phyloP scores from a whole-genome alignment of 106 monocot genomes.

The Xerophyta viscosa region DNA sequence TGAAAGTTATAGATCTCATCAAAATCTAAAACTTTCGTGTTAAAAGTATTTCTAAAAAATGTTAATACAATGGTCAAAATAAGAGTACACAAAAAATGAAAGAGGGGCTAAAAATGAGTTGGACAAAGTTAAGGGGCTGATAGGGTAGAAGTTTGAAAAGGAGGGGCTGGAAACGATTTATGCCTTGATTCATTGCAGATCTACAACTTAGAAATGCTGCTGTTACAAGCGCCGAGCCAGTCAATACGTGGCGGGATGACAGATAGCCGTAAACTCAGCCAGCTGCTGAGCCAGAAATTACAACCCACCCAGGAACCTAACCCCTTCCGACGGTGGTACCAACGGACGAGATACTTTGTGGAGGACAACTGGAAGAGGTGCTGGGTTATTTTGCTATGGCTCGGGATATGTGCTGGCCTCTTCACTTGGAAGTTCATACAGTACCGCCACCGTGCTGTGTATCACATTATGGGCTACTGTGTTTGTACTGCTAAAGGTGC shows the following conservation, averaged over 20 bases:
- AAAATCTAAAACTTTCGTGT: too few relatives aligned
- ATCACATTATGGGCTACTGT: conserved; percentile 88
- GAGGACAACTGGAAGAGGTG: conserved; percentile 82
- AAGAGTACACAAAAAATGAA: too few relatives aligned
- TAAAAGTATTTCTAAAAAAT: too few relatives aligned
- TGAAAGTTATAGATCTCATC: too few relatives aligned
- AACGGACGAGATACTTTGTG: conserved; percentile 41
- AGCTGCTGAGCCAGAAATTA: conserved; percentile 84
- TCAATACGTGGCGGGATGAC: conserved; percentile 28
- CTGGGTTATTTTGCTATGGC: conserved; percentile 79
- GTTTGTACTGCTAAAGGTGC: conserved; percentile 86
- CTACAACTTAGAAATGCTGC: conserved; percentile 81
- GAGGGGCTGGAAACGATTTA: too few relatives aligned
- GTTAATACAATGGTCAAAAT: too few relatives aligned
- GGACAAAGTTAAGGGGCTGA: too few relatives aligned
- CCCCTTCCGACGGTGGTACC: conserved; percentile 46
- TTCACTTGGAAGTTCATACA: conserved; percentile 89
- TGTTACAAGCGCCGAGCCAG: conserved; percentile 66
- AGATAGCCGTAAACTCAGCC: conserved; percentile 82
- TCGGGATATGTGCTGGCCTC: conserved; percentile 49
- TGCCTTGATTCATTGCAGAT: conserved; percentile 26
- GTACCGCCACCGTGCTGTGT: conserved; percentile 65
- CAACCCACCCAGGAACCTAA: conserved; percentile 65
- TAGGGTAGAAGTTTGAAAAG: too few relatives aligned
- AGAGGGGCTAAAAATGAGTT: too few relatives aligned